Evolutionary conservation across 257 asterid genomes (phyloP).

Genomic region (Solanum sejunctum): DNA sequence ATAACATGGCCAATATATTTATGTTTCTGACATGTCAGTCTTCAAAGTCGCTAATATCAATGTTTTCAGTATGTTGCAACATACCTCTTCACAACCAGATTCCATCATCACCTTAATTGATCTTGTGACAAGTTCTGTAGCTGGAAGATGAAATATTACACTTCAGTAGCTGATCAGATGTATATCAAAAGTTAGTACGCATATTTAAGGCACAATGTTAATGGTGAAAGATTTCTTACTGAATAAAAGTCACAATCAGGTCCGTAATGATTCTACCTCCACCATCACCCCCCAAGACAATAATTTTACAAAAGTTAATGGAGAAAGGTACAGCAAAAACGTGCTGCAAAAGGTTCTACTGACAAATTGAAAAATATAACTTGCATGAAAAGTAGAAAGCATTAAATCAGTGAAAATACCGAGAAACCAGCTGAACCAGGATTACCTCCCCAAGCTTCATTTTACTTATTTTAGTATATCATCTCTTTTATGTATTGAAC

Average conservation of each 20-base stretch:
- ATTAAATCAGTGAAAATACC: neutral
- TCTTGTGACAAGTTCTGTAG: constrained; percentile 73
- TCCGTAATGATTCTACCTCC: neutral
- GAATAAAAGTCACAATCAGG: neutral
- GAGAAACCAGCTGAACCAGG: neutral
- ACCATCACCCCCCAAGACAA: neutral
- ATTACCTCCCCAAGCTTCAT: neutral
- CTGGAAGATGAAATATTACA: constrained; percentile 23
- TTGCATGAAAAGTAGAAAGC: neutral
- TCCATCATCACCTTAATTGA: constrained; percentile 80
- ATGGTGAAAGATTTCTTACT: neutral
- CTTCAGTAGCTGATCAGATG: neutral
- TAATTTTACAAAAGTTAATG: neutral
- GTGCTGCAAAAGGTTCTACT: neutral
- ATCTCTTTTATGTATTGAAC: neutral
- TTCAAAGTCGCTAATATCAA: neutral
- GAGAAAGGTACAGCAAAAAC: neutral
- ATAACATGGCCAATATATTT: neutral
- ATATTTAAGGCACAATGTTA: neutral
- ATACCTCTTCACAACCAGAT: constrained; percentile 94
- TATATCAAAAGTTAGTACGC: neutral
- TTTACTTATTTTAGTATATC: neutral
- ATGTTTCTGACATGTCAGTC: neutral
- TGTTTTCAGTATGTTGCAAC: neutral
- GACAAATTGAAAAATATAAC: neutral